Conservation (phyloP, 2,329 filamentous ascomycete genomes). For the Clonostachys rhizophaga region DNA sequence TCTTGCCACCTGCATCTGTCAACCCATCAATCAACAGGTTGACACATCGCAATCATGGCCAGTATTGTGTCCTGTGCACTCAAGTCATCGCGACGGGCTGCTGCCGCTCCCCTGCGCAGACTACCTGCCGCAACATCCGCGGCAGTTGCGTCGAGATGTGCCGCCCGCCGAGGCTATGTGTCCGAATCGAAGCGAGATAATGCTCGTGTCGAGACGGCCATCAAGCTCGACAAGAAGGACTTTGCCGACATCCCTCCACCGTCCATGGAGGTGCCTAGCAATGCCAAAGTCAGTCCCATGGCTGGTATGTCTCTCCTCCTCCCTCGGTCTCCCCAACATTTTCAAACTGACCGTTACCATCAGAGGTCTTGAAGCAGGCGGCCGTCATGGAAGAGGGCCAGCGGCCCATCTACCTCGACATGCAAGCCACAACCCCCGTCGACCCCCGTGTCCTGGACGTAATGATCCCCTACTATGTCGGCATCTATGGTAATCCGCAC, state of each 20-base stretch:
- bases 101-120: conserved; percentile 20
- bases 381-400: conserved; percentile 90
- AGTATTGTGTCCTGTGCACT: conserved; percentile 63
- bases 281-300: conserved; percentile 73
- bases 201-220: conserved; percentile 82
- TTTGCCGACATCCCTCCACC: conserved; percentile 55
- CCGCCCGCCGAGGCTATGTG: conserved; percentile 65
- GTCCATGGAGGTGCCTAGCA: conserved; percentile 18
- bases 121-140: conserved; percentile 20
- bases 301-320: conserved; percentile 37
- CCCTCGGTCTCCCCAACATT: background rate
- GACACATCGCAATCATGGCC: conserved; percentile 42
- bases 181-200: conserved; percentile 75
- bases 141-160: conserved; percentile 15
- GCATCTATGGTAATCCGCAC: conserved; percentile 94
- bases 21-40: conserved; percentile 1
- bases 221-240: conserved; percentile 80
- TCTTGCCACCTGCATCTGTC: background rate
- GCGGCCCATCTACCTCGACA: conserved; percentile 94
- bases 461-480: conserved; percentile 93
- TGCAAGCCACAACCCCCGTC: conserved; percentile 94
- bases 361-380: conserved; percentile 82
- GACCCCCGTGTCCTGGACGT: conserved; percentile 93
- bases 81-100: conserved; percentile 67
- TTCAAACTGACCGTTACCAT: conserved; percentile 7